These are phyloP conservation scores for Bruguiera parviflora DNA, from an alignment of 345 rosid genomes.

Conservation along the genomic window DNA sequence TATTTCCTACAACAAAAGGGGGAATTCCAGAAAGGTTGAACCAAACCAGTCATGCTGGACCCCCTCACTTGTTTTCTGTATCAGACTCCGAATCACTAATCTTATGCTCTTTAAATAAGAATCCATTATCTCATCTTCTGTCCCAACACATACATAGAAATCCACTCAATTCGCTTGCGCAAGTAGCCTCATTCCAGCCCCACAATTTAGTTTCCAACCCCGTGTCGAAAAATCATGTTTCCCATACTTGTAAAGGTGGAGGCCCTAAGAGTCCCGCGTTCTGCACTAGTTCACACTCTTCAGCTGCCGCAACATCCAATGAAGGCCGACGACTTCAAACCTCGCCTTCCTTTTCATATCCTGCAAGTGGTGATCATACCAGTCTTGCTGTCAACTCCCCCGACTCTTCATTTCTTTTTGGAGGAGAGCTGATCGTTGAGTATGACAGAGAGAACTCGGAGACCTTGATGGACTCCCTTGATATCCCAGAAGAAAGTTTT, in stretches of 20 bases:
- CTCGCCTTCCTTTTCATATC: neutral
- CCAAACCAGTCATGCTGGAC: neutral
- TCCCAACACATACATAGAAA: neutral
- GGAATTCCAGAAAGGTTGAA: constrained; percentile 2
- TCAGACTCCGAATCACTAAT: neutral
- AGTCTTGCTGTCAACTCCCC: neutral
- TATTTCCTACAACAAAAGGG: constrained; percentile 1
- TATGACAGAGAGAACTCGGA: neutral
- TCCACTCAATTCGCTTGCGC: neutral
- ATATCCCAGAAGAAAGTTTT: constrained; percentile 11
- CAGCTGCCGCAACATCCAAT: neutral
- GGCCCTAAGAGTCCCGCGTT: neutral
- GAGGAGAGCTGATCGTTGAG: neutral
- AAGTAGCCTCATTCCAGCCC: neutral
- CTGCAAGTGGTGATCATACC: neutral
- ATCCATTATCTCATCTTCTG: neutral
- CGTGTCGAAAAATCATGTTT: neutral
- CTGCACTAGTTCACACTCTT: constrained; percentile 5
- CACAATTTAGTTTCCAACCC: neutral
- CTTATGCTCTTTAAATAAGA: neutral
- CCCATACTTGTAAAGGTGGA: neutral
- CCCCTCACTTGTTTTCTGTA: neutral
- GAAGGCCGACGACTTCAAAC: neutral
- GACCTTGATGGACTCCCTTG: constrained; percentile 8
- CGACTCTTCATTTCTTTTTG: neutral